These are phyloP conservation scores for Phytophthora nicotianae DNA, from an alignment of 352 stramenopile species.

Conservation along the genomic window DNA sequence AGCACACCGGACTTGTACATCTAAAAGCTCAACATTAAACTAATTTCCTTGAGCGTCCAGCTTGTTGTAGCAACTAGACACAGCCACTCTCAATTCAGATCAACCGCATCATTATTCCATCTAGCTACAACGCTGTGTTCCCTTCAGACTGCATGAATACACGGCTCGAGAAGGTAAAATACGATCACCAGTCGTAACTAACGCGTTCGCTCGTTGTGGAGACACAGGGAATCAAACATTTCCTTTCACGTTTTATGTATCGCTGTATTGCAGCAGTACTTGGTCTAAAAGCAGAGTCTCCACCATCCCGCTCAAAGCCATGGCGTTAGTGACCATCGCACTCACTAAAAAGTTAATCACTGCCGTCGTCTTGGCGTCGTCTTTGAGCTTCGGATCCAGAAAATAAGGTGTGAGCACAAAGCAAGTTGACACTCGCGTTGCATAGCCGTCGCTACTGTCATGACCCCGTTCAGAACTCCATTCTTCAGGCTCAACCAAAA, in stretches of 20 bases:
- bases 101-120: constrained; percentile 90
- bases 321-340: background rate
- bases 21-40: no score
- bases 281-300: background rate
- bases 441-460: background rate
- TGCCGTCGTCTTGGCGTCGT: background rate
- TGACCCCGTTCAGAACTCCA: background rate
- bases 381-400: background rate
- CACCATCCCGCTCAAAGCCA: background rate
- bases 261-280: background rate
- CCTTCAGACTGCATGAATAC: constrained; percentile 8
- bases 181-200: no score
- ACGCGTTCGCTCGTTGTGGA: no score
- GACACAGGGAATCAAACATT: no score
- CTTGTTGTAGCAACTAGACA: no score
- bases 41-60: no score
- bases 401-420: background rate
- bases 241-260: no score
- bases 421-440: background rate
- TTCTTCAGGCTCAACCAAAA: background rate
- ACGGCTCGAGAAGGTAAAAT: no score
- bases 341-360: background rate
- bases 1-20: no score
- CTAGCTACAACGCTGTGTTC: constrained; percentile 65
- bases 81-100: constrained; percentile 41